Evolutionary conservation across 257 asterid genomes (phyloP), one percentile per base, ranked within the genome.

Genomic region (Thymus mandschuricus): DNA sequence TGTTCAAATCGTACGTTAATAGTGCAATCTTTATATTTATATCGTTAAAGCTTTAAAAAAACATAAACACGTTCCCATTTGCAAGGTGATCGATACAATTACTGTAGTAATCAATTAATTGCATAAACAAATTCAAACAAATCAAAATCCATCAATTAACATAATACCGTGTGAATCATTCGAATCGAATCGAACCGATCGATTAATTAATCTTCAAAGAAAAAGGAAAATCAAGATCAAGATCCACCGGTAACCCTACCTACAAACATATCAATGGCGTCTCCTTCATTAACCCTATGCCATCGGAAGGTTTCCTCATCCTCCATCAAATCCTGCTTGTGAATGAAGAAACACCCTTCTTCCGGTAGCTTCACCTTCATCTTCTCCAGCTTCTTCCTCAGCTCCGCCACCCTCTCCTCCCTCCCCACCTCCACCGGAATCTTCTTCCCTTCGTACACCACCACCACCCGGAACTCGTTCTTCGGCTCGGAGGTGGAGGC

Each of bases 361-460:
- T 49, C 4, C 9, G 55, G 55, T 1, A 49, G 55, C 15, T 49
- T n/a, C 29, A n/a, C 55, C 6, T 49, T 49, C 55, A 49, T n/a
- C 55, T n/a, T n/a, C 55, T 49, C 55, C 55, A 49, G 29, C 55
- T 49, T 49, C 55, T 5, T 49, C 55, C 55, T 15, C 55, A 49
- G 55, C 55, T 49, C 55, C 55, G 55, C 6, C 55, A 49, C 55
- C n/a, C 55, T 49, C 55, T 49, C 55, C 55, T 49, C 55, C 55
- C 0, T 49, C 9, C 21, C n/a, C 55, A 49, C 55, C 55, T 49
- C 55, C 55, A 49, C 55, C 29, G 55, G 55, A 49, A 49, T 49
- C 55, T 49, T 49, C 55, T 1, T n/a, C 55, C 29, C 55, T 13
- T n/a, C 55, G 9, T 49, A 49, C 6, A 49, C 28, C 55, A 49